Evolutionary conservation across 2,329 filamentous ascomycete genomes (phyloP).

Genomic region (Clathrospora elynae): DNA sequence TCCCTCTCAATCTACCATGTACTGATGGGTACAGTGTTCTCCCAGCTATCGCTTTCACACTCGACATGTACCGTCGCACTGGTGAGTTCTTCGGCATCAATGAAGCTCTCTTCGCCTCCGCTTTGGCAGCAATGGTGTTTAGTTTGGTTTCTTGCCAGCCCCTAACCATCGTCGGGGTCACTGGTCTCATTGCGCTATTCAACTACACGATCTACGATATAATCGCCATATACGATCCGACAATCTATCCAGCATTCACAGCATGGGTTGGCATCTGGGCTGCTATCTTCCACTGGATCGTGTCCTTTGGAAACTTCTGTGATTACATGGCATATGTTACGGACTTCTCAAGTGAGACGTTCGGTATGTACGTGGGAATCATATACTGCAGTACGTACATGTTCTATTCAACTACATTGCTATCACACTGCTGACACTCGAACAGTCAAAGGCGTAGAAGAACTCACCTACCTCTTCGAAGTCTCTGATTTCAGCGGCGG

Average conservation of each 20-base stretch:
- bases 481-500: slow-evolving; percentile 50
- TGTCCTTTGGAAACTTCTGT: slow-evolving; percentile 58
- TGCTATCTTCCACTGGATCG: slow-evolving; percentile 62
- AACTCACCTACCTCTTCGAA: slow-evolving; percentile 59
- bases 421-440: slow-evolving; percentile 1
- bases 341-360: slow-evolving; percentile 60
- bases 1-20: too few species aligned
- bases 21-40: slow-evolving; percentile 50
- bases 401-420: not conserved
- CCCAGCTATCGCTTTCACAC: slow-evolving; percentile 62
- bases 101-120: slow-evolving; percentile 61
- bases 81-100: slow-evolving; percentile 62
- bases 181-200: slow-evolving; percentile 57
- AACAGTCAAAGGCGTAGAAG: slow-evolving; percentile 61
- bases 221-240: slow-evolving; percentile 55
- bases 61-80: slow-evolving; percentile 64
- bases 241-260: slow-evolving; percentile 60
- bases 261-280: slow-evolving; percentile 63
- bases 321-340: slow-evolving; percentile 65
- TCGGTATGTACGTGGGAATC: slow-evolving; percentile 62
- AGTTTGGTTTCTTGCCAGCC: slow-evolving; percentile 59
- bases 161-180: slow-evolving; percentile 63
- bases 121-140: slow-evolving; percentile 61
- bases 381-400: slow-evolving; percentile 57
- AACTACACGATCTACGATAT: slow-evolving; percentile 67